Conservation (phyloP, 2,329 filamentous ascomycete genomes). For the Pestalotiopsis sp. region DNA sequence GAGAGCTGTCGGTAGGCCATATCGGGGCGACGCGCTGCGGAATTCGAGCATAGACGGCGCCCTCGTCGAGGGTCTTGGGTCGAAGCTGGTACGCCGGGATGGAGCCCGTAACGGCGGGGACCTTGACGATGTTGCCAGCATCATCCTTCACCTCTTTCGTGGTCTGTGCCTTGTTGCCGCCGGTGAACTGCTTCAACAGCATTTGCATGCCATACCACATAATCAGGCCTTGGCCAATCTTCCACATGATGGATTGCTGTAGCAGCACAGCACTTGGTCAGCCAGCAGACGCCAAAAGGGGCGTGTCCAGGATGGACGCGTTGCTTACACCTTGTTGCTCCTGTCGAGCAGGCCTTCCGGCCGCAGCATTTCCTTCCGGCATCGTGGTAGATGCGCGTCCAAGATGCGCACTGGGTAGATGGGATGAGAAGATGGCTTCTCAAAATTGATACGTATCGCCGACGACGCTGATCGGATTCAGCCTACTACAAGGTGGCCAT, state of each 20-base stretch:
- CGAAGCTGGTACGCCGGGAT: constrained; percentile 69
- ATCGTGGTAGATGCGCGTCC: constrained; percentile 26
- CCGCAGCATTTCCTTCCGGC: constrained; percentile 33
- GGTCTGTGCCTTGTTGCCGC: constrained; percentile 48
- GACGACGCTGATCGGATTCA: background rate
- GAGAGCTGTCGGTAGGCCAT: constrained; percentile 76
- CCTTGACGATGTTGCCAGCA: constrained; percentile 53
- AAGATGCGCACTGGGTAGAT: background rate
- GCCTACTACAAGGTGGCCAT: background rate
- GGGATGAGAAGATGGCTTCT: background rate
- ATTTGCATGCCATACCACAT: constrained; percentile 64
- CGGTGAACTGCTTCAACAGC: constrained; percentile 55
- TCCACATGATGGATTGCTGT: constrained; percentile 42
- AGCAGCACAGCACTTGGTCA: constrained; percentile 13
- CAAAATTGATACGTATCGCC: background rate
- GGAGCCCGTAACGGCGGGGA: constrained; percentile 54
- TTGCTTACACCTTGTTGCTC: constrained; percentile 36
- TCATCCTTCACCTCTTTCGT: constrained; percentile 53
- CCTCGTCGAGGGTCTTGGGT: constrained; percentile 61
- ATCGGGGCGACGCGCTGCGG: constrained; percentile 81
- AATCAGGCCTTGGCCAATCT: constrained; percentile 53
- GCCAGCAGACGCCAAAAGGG: background rate
- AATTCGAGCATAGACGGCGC: constrained; percentile 64
- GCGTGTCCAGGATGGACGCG: background rate
- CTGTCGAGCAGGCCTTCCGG: constrained; percentile 30